These are phyloP conservation scores for Vitis vinifera DNA, from an alignment of 164 flowering plant species.

Conservation along the genomic window ASM3070453v1 NC_081806.1:1917001-1917500, in stretches of 20 bases:
- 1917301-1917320: conserved; percentile 20
- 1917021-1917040: background rate
- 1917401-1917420: conserved; percentile 40
- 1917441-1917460: conserved; percentile 6
- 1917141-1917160: background rate
- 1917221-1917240: background rate
- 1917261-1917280: background rate
- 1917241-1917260: background rate
- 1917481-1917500: background rate
- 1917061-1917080: background rate
- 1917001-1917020: background rate
- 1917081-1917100: background rate
- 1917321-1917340: conserved; percentile 70
- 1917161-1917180: background rate
- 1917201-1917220: background rate
- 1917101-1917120: too few relatives aligned
- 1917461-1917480: too few relatives aligned
- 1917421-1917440: background rate
- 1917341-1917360: conserved; percentile 68
- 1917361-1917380: conserved; percentile 71
- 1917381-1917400: conserved; percentile 61
- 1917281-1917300: background rate
- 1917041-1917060: background rate
- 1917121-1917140: too few relatives aligned
- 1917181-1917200: background rate